phyloP scores from a whole-genome alignment of 768 basidiomycete genomes.

The Clathrus columnatus region DNA sequence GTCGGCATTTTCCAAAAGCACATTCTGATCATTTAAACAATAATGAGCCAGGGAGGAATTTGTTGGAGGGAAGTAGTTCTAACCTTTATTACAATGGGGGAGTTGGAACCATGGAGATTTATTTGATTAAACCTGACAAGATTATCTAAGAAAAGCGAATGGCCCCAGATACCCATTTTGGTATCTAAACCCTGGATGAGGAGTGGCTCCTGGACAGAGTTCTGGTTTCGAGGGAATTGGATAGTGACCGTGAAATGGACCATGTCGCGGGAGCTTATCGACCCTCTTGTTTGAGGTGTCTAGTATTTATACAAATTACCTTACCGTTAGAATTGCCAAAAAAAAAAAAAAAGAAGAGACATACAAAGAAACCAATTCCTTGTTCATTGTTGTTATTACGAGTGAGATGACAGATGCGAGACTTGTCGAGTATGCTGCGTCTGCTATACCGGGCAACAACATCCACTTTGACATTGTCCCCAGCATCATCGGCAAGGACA shows the following conservation, averaged over 20 bases:
- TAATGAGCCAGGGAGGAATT: background rate
- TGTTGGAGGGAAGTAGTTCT: slow-evolving; percentile 5
- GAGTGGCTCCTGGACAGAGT: slow-evolving; percentile 16
- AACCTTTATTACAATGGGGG: slow-evolving; percentile 27
- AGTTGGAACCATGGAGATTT: slow-evolving; percentile 28
- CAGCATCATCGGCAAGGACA: slow-evolving; percentile 21
- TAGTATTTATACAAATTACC: background rate
- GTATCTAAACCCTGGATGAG: slow-evolving; percentile 37
- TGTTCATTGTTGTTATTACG: slow-evolving; percentile 18
- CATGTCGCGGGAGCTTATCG: slow-evolving; percentile 8
- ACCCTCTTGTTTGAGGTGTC: background rate
- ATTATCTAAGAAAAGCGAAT: slow-evolving; percentile 27
- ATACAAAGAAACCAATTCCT: slow-evolving; percentile 30
- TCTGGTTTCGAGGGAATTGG: slow-evolving; percentile 29
- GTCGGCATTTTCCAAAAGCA: slow-evolving; percentile 15
- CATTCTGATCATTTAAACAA: slow-evolving; percentile 29
- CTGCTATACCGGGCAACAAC: slow-evolving; percentile 24
- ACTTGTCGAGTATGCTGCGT: slow-evolving; percentile 15
- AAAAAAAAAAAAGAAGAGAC: slow-evolving; percentile 2
- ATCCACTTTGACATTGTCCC: slow-evolving; percentile 23
- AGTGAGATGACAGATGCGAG: slow-evolving; percentile 24
- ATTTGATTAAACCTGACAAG: slow-evolving; percentile 31
- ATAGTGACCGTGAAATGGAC: slow-evolving; percentile 30
- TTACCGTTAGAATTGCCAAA: background rate
- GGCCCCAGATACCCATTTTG: slow-evolving; percentile 30